Conservation (phyloP, 1,284 basidiomycete species). For the Heterobasidion occidentale region DNA sequence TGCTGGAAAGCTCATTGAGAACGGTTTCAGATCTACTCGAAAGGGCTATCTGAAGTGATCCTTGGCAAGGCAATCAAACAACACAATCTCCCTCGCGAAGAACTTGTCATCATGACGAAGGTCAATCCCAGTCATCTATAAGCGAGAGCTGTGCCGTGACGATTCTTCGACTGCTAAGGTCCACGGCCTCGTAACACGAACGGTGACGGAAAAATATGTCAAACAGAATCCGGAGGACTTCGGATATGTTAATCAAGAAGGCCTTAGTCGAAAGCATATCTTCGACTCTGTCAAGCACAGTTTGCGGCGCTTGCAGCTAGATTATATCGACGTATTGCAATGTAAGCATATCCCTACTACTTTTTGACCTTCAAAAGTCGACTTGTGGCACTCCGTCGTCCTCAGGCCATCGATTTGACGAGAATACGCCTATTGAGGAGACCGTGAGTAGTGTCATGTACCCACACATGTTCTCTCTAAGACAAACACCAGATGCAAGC, state of each 20-base stretch:
- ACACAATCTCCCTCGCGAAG: slow-evolving; percentile 61
- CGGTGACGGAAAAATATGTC: not conserved
- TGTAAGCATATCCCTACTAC: slow-evolving; percentile 19
- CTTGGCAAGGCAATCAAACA: slow-evolving; percentile 77
- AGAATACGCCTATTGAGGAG: slow-evolving; percentile 24
- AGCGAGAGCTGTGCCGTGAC: not conserved
- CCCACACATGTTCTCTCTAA: not conserved
- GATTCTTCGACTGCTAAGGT: not conserved
- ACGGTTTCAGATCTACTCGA: slow-evolving; percentile 41
- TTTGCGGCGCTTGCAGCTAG: slow-evolving; percentile 49
- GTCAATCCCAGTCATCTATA: slow-evolving; percentile 20
- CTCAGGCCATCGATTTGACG: not conserved
- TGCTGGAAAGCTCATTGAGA: not conserved
- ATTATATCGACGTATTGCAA: slow-evolving; percentile 58
- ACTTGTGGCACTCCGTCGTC: not conserved
- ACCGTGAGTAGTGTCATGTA: slow-evolving; percentile 25
- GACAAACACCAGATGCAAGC: slow-evolving; percentile 1
- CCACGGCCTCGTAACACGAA: not conserved
- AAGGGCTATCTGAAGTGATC: slow-evolving; percentile 66
- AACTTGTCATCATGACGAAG: slow-evolving; percentile 77
- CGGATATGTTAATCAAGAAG: slow-evolving; percentile 2
- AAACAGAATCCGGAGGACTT: not conserved
- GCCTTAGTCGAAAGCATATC: slow-evolving; percentile 34
- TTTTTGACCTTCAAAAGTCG: not conserved
- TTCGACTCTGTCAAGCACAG: slow-evolving; percentile 58